Percentiles rank a stretch among this genome's conserved stretches.
Evolutionary conservation across 768 basidiomycete genomes (phyloP).

Genomic region (Termitomyces sp.): DNA sequence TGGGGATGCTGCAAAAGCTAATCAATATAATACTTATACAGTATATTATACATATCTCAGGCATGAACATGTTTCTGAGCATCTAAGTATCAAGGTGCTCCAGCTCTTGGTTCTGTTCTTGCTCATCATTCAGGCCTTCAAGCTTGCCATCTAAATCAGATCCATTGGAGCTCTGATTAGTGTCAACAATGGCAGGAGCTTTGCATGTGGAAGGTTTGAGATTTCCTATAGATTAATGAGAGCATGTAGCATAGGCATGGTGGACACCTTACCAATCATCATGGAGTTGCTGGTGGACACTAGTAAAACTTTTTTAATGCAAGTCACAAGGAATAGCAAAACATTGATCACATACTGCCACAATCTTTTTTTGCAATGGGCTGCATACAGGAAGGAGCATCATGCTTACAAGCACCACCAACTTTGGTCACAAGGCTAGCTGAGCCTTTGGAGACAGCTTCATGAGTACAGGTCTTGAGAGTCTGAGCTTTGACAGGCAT

Average conservation of each 20-base stretch:
- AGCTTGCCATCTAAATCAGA: background rate
- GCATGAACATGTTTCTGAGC: background rate
- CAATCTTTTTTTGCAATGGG: background rate
- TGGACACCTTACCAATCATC: background rate
- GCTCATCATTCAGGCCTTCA: background rate
- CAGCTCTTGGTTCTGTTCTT: background rate
- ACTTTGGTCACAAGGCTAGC: background rate
- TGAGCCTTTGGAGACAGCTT: background rate
- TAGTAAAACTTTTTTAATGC: background rate
- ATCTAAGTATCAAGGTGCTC: background rate
- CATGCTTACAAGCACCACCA: background rate
- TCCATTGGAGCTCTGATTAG: background rate
- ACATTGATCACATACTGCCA: background rate
- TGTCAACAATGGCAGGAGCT: background rate
- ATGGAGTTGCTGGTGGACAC: background rate
- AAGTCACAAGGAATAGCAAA: background rate
- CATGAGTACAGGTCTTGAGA: background rate
- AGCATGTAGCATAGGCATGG: background rate
- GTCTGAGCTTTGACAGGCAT: background rate
- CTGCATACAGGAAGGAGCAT: background rate
- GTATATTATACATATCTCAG: background rate
- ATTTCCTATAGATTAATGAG: background rate
- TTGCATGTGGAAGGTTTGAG: background rate
- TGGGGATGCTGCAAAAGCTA: background rate
- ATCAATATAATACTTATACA: background rate